Percentiles rank a stretch among this genome's conserved stretches.
These are phyloP conservation scores for Gyromitra esculenta DNA, from an alignment of 2,329 filamentous ascomycete genomes.

Conservation along the genomic window DNA sequence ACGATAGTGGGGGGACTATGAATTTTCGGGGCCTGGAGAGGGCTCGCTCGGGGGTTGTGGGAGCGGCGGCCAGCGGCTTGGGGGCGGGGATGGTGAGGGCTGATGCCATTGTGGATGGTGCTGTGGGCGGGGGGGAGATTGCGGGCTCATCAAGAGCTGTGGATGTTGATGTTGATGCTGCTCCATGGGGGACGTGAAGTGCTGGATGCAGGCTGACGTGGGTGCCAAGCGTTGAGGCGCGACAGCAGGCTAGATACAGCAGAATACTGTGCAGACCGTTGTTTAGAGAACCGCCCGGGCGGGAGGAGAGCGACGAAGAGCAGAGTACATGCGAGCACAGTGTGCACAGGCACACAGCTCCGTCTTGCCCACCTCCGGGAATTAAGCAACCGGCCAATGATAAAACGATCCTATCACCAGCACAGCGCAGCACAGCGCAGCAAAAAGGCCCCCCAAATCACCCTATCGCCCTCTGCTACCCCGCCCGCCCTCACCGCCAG, in stretches of 20 bases:
- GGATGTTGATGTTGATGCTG: background rate
- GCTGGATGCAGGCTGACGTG: slow-evolving; percentile 34
- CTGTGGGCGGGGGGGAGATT: background rate
- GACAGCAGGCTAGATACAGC: background rate
- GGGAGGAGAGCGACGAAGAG: too few species aligned
- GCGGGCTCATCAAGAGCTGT: slow-evolving; percentile 2
- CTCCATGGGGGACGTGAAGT: background rate
- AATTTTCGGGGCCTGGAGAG: slow-evolving; percentile 21
- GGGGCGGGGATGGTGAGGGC: slow-evolving; percentile 1
- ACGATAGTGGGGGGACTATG: slow-evolving; percentile 56
- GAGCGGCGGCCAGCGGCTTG: background rate
- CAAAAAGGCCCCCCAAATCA: background rate
- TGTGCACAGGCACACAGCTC: background rate
- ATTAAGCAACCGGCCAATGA: background rate
- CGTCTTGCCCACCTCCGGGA: background rate
- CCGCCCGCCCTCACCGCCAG: slow-evolving; percentile 2
- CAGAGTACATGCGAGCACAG: too few species aligned
- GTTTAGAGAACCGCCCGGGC: too few species aligned
- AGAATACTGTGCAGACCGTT: too few species aligned
- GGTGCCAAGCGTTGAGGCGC: slow-evolving; percentile 34
- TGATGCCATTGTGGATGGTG: slow-evolving; percentile 16
- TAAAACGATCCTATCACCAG: background rate
- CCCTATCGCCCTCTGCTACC: background rate
- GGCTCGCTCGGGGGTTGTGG: background rate
- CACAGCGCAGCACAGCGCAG: background rate